Conservation (phyloP, 2,329 filamentous ascomycete genomes). For the Corinectria fuckeliana region DNA sequence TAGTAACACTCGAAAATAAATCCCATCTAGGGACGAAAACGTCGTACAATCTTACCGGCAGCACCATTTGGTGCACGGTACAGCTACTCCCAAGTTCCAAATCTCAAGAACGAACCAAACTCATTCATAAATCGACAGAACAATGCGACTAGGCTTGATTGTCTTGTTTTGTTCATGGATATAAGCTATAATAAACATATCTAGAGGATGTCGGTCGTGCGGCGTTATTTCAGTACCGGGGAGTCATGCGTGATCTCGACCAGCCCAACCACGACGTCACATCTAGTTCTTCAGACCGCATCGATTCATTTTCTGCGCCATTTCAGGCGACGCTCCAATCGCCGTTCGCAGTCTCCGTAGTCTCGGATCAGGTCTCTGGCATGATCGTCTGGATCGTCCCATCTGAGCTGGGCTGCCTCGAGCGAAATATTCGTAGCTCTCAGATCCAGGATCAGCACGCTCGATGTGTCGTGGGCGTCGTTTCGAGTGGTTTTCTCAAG, state of each 20-base stretch:
- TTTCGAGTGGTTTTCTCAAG: slow-evolving; percentile 1
- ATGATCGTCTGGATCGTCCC: not conserved
- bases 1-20: not conserved
- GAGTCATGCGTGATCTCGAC: not conserved
- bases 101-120: not conserved
- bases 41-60: not conserved
- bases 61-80: not conserved
- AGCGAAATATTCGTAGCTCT: not conserved
- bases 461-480: not conserved
- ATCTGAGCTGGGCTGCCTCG: not conserved
- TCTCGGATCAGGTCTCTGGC: not conserved
- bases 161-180: slow-evolving; percentile 1
- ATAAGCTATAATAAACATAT: slow-evolving; percentile 15
- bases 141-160: not conserved
- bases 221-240: not conserved
- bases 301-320: not conserved
- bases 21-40: not conserved
- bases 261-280: not conserved
- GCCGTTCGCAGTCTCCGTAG: not conserved
- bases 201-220: slow-evolving; percentile 1
- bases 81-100: not conserved
- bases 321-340: not conserved
- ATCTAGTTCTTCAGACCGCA: not conserved
- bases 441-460: slow-evolving; percentile 1
- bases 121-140: not conserved